A percentile compares a stretch with the other conserved stretches of the same genome.
phyloP scores from a whole-genome alignment of 441 rosid genomes.

The Syzygium malaccense region DNA sequence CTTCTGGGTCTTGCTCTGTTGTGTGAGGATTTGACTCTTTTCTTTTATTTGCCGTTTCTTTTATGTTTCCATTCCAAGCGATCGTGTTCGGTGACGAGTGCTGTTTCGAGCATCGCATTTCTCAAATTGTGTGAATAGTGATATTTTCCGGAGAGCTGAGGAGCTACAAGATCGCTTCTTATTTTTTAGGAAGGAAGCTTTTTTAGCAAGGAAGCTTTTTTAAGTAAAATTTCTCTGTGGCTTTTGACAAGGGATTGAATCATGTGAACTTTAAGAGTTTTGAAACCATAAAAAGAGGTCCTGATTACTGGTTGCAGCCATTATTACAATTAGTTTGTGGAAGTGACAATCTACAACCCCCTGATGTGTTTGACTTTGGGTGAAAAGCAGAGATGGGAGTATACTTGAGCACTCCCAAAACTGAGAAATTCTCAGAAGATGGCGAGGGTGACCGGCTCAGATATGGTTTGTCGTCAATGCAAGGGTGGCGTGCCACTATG shows the following conservation, averaged over 20 bases:
- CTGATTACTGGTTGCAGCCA: neutral
- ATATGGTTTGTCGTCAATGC: constrained; percentile 95
- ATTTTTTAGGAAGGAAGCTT: neutral
- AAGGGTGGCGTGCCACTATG: constrained; percentile 99
- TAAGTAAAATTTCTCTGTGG: neutral
- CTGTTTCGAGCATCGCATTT: neutral
- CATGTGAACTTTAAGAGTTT: neutral
- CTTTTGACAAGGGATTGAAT: neutral
- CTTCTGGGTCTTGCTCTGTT: neutral
- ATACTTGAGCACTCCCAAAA: constrained; percentile 91
- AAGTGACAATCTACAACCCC: neutral
- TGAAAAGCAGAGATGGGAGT: constrained; percentile 59
- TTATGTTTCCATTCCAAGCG: neutral
- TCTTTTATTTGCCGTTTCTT: neutral
- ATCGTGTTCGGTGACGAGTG: neutral
- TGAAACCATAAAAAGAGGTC: neutral
- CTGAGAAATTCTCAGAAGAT: constrained; percentile 87
- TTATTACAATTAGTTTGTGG: neutral
- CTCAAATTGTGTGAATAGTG: neutral
- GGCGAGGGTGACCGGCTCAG: constrained; percentile 69
- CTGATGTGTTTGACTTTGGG: neutral
- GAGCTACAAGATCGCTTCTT: neutral
- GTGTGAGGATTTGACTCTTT: neutral
- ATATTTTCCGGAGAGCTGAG: neutral
- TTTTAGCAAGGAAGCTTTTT: neutral